Conservation (phyloP, 306 rosid genomes). For the Vigna radiata region DNA sequence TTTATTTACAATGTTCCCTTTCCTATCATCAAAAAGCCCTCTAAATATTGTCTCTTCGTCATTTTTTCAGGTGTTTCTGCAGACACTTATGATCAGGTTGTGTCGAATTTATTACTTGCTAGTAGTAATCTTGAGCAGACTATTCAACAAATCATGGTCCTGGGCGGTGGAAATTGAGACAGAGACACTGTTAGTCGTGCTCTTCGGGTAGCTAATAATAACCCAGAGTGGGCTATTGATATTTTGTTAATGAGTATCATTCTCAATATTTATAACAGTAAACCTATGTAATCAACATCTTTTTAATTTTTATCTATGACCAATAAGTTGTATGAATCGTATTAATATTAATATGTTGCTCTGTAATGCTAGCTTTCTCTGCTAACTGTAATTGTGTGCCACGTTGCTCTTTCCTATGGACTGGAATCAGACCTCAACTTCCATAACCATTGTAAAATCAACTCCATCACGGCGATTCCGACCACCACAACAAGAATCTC, state of each 20-base stretch:
- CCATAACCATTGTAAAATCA: no score
- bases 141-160: constrained; percentile 63
- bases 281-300: no score
- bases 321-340: no score
- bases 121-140: constrained; percentile 82
- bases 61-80: constrained; percentile 54
- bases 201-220: constrained; percentile 83
- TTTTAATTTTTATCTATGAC: no score
- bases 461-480: no score
- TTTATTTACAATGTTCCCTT: neutral
- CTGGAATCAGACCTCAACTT: no score
- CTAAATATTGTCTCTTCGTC: constrained; percentile 5
- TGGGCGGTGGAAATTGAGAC: constrained; percentile 95
- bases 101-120: constrained; percentile 81
- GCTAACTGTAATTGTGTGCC: no score
- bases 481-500: no score
- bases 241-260: constrained; percentile 50
- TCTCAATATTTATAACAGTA: no score
- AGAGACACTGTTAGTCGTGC: constrained; percentile 85
- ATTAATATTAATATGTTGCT: no score
- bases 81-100: constrained; percentile 76
- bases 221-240: constrained; percentile 92
- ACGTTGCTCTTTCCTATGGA: no score
- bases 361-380: no score
- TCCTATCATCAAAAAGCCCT: constrained; percentile 14